These are phyloP conservation scores for Lonicera japonica DNA, from an alignment of 129 eudicot species.

Conservation along the genomic window DNA sequence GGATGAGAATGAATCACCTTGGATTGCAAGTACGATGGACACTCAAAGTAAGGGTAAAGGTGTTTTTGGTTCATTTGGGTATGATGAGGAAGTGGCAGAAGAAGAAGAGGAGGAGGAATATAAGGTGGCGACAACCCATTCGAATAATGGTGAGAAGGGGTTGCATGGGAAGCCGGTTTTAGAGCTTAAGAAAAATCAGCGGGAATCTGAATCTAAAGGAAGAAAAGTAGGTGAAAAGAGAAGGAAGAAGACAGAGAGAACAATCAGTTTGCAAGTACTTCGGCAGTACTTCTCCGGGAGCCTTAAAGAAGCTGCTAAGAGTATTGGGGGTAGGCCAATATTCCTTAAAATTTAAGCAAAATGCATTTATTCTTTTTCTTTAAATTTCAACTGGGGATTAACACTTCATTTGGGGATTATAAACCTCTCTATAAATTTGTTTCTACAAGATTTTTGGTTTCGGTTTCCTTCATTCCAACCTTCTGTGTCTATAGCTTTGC, in stretches of 20 bases:
- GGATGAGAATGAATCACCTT: slow-evolving; percentile 28
- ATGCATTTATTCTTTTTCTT: not conserved
- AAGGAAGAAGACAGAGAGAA: slow-evolving; percentile 38
- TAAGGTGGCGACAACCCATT: slow-evolving; percentile 20
- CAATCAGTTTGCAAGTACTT: slow-evolving; percentile 52
- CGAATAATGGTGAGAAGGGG: slow-evolving; percentile 10
- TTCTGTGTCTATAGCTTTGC: no score
- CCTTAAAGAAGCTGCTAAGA: slow-evolving; percentile 66
- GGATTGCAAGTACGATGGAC: slow-evolving; percentile 49
- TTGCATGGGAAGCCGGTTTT: slow-evolving; percentile 14
- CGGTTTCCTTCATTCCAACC: no score
- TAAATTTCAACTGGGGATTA: not conserved
- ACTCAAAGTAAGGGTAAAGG: slow-evolving; percentile 59
- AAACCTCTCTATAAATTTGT: not conserved
- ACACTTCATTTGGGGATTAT: not conserved
- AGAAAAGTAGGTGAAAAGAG: slow-evolving; percentile 27
- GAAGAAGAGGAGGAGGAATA: slow-evolving; percentile 58
- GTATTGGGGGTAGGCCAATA: slow-evolving; percentile 46
- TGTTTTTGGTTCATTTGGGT: slow-evolving; percentile 38
- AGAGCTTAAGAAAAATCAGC: slow-evolving; percentile 15
- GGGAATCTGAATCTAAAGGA: slow-evolving; percentile 5
- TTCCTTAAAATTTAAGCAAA: slow-evolving; percentile 3
- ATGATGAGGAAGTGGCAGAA: slow-evolving; percentile 37
- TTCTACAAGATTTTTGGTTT: no score
- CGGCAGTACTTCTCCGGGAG: slow-evolving; percentile 68